Conservation (phyloP, 2,329 filamentous ascomycete species). For the Exophiala lecanii-corni region DNA sequence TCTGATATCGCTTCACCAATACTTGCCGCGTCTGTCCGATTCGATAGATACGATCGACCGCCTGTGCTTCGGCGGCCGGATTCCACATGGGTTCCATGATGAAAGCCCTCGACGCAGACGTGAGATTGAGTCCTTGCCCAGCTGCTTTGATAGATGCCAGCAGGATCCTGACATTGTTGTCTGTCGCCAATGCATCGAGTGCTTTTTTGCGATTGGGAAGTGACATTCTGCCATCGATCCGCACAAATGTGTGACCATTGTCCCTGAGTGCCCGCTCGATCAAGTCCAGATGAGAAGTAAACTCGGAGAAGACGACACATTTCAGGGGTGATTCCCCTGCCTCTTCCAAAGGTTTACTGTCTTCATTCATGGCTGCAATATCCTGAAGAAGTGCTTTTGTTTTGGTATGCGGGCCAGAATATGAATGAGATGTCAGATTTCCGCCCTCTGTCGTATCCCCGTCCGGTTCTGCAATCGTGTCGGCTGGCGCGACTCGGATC, state of each 20-base stretch:
- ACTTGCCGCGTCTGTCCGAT: slow-evolving; percentile 87
- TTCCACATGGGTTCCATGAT: slow-evolving; percentile 99
- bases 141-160: slow-evolving; percentile 90
- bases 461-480: slow-evolving; percentile 44
- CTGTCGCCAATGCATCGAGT: slow-evolving; percentile 71
- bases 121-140: slow-evolving; percentile 86
- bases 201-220: slow-evolving; percentile 68
- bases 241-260: slow-evolving; percentile 63
- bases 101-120: slow-evolving; percentile 78
- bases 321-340: slow-evolving; percentile 73
- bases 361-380: slow-evolving; percentile 59
- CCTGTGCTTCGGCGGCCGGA: slow-evolving; percentile 88
- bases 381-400: slow-evolving; percentile 76
- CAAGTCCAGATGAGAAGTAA: slow-evolving; percentile 90
- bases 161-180: slow-evolving; percentile 69
- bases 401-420: slow-evolving; percentile 86
- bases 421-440: slow-evolving; percentile 38
- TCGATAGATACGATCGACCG: slow-evolving; percentile 86
- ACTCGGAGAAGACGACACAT: slow-evolving; percentile 91
- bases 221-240: slow-evolving; percentile 88
- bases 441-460: slow-evolving; percentile 29
- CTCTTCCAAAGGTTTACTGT: slow-evolving; percentile 50
- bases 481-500: slow-evolving; percentile 51
- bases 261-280: slow-evolving; percentile 75
- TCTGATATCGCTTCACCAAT: slow-evolving; percentile 81